Base-by-base conservation (phyloP, 2,329 filamentous ascomycete genomes). In the Sclerotinia nivalis region DNA sequence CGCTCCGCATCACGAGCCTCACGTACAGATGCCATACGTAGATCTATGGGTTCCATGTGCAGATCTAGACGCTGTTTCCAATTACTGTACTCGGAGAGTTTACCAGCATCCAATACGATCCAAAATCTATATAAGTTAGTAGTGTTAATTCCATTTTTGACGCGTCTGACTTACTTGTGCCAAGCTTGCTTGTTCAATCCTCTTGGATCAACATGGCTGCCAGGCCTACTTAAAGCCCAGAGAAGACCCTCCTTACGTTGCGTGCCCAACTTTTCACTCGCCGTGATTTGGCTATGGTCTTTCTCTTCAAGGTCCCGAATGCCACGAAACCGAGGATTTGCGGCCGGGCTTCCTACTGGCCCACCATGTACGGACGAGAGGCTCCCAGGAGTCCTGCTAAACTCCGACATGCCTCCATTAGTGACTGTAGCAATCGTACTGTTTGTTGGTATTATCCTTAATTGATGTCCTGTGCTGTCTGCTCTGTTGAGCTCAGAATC, bases 31-130 rank as follows among this genome's bases (percentile, higher is more conserved):
- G 96, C 96, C 89, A 98, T 96, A 49, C 96, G 91, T 59, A 99
- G 84, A 80, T 99, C 96, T 74, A 99, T 98, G 0, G 96, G 96
- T 2, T 98, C 96, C 89, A 97, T 98, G 79, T 99, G 96, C 37
- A 98, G 84, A 80, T 99, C 96, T 34, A 99, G 87, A 79, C 89
- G 95, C 79, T 99, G 93, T 81, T 99, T 99, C 96, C 96, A 99
- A 80, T 99, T 98, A 79, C 94, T 97, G 81, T 99, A 99, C 78
- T 99, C 96, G 1, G 95, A 97, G 22, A 99, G 85, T 79, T 96
- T 97, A 34, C 96, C 96, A 80, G 97, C 94, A 79, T 98, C 96
- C 58, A 99, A 85, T 2, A 99, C 96, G 73, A 99, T 96, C 96
- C 96, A 99, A 81, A 98, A 99, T 78, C 93, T 96, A 75, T 18